Evolutionary conservation across 2,329 filamentous ascomycete genomes (phyloP), one percentile per base, ranked within the genome.

Genomic region (Colletotrichum tofieldiae): DNA sequence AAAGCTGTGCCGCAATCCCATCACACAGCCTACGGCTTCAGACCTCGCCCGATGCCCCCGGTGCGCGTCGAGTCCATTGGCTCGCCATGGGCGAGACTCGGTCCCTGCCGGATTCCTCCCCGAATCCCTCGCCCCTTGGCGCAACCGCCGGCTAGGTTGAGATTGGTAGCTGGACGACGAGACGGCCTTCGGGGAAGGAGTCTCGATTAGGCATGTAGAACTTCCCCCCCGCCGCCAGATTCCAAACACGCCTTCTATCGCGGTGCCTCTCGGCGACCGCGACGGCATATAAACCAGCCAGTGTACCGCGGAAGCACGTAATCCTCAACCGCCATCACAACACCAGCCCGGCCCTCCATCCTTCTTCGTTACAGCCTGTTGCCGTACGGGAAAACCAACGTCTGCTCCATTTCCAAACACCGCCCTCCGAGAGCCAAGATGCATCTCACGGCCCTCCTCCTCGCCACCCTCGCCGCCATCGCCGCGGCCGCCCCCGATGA

Each of bases 401-500:
- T 16, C 20, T 16, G 20, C 32, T 35, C 29, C 2, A n/a, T 7
- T 32, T 9, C 18, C 9, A 35, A 29, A 5, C 18, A 9, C 11
- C 26, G 4, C 26, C 2, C 29, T 8, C 20, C 16, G 12, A 54
- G 35, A 20, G 12, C 9, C 11, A 39, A 49, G 7, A 72, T 71
- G 68, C 68, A 62, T 2, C 18, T 61, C 56, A 65, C 41, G 32
- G 14, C 51, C 41, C n/a, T 69, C 41, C 12, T 45, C 51, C 9
- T 49, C 41, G 39, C 58, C 64, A 49, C 49, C 62, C 29, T 59
- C 3, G 43, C 49, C 35, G 45, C 54, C 39, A 3, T 72, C 20
- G 49, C 56, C 14, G 63, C 68, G 5, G 23, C 69, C 7, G 65
- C 65, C 7, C 64, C 73, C 7, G 49, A 66, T 7, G 61, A 60